Evolutionary conservation across 345 rosid species (phyloP), one percentile per base, ranked within the genome.

Genomic region (Nephelium lappaceum): DNA sequence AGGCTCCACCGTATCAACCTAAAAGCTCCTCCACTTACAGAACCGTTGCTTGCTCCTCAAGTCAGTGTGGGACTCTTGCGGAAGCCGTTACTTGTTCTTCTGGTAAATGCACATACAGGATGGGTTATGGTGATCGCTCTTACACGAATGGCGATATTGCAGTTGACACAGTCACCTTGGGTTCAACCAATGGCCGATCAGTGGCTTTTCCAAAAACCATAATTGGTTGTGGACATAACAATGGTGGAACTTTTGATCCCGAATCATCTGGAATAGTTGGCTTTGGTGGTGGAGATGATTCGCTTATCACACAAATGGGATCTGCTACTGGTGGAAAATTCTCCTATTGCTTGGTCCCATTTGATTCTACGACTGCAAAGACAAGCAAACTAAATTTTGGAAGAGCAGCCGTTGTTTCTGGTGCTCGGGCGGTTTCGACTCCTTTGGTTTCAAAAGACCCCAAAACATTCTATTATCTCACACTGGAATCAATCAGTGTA

Each of bases 381-480:
- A 63, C 88, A 23, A 89, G 88, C 82, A 88, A 82, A 67, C 76
- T 92, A 57, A 88, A 84, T 73, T 88, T 91, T 16, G 93, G 97
- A 5, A 61, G 69, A 3, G 81, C 81, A 14, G 88, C 89, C 1
- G 69, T 83, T 8, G 91, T 88, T 51, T 86, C 91, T 3, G 87
- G 87, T 1, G 0, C 19, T 4, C 84, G 84, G 10, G 89, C 77
- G 3, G 38, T 81, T 10, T 78, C 93, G 0, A 91, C 98, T 6
- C 92, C 92, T 0, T 55, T 90, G 23, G 63, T 84, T 0, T 57
- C 82, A 2, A 80, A 71, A 74, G 72, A 80, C 36, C 87, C 92
- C 1, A 39, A 6, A 0, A 90, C 93, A 11, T 85, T 82, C 73
- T 93, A 91, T 51, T 62, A 25, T 64, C 76, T 87, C 4, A 87